A percentile compares a stretch with the other conserved stretches of the same genome.
Evolutionary conservation across 768 basidiomycete genomes (phyloP).

Genomic region (Crepidotus variabilis): DNA sequence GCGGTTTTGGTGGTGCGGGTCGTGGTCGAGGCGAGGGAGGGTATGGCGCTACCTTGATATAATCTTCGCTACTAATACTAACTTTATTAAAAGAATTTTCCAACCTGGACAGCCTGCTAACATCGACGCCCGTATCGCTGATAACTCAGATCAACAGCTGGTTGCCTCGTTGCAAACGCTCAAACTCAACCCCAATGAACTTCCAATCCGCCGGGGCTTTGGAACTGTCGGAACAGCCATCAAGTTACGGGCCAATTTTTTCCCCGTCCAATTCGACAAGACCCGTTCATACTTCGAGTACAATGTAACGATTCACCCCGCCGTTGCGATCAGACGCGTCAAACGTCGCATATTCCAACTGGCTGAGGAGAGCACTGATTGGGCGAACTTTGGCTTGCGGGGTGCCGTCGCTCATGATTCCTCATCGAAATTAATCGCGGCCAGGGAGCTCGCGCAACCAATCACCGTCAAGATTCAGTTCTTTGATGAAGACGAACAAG

Average conservation of each 20-base stretch:
- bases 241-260: slow-evolving; percentile 65
- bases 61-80: neutral
- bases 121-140: slow-evolving; percentile 39
- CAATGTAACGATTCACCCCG: slow-evolving; percentile 50
- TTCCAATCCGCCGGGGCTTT: slow-evolving; percentile 59
- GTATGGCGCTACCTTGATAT: slow-evolving; percentile 23
- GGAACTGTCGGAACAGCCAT: slow-evolving; percentile 46
- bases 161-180: slow-evolving; percentile 32
- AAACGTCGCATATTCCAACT: slow-evolving; percentile 61
- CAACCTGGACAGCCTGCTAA: slow-evolving; percentile 29
- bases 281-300: slow-evolving; percentile 53
- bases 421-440: slow-evolving; percentile 47
- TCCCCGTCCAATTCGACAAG: slow-evolving; percentile 51
- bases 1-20: slow-evolving; percentile 23
- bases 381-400: slow-evolving; percentile 45
- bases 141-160: slow-evolving; percentile 38
- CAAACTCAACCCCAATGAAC: slow-evolving; percentile 28
- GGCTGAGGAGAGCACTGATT: slow-evolving; percentile 48
- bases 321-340: slow-evolving; percentile 48
- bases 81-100: slow-evolving; percentile 33
- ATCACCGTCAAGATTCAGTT: slow-evolving; percentile 39
- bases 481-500: slow-evolving; percentile 48
- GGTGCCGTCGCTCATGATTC: slow-evolving; percentile 55
- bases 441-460: slow-evolving; percentile 41
- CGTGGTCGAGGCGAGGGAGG: slow-evolving; percentile 26